These are phyloP conservation scores for Paramarasmius palmivorus DNA, from an alignment of 1,284 basidiomycete species.

Conservation along the genomic window DNA sequence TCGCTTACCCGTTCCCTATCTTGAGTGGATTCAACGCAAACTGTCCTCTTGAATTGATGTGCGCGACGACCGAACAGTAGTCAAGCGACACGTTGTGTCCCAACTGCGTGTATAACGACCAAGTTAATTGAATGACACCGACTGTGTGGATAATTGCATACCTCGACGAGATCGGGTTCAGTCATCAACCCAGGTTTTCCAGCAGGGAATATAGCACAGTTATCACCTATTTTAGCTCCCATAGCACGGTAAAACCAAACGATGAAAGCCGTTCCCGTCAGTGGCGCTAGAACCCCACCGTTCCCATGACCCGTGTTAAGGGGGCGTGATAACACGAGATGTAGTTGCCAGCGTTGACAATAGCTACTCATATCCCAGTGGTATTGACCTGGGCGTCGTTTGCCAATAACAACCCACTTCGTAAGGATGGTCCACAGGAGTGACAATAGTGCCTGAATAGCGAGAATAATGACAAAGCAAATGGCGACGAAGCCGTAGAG, in stretches of 20 bases:
- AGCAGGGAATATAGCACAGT: slow-evolving; percentile 38
- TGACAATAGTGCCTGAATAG: slow-evolving; percentile 35
- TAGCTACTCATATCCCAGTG: slow-evolving; percentile 46
- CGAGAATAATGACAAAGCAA: slow-evolving; percentile 36
- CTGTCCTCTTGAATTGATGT: slow-evolving; percentile 45
- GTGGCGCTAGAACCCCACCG: slow-evolving; percentile 37
- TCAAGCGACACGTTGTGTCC: slow-evolving; percentile 42
- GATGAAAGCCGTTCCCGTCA: slow-evolving; percentile 39
- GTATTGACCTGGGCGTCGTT: slow-evolving; percentile 36
- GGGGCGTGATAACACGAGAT: slow-evolving; percentile 35
- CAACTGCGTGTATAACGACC: slow-evolving; percentile 24
- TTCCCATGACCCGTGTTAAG: slow-evolving; percentile 39
- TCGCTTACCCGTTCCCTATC: slow-evolving; percentile 36
- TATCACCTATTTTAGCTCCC: slow-evolving; percentile 43
- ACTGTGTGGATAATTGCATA: slow-evolving; percentile 16
- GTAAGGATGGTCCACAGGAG: slow-evolving; percentile 37
- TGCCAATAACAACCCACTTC: slow-evolving; percentile 42
- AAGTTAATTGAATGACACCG: neutral
- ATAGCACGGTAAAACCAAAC: slow-evolving; percentile 44
- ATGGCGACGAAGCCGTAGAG: slow-evolving; percentile 38
- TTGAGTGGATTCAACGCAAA: slow-evolving; percentile 44
- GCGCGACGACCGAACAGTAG: slow-evolving; percentile 46
- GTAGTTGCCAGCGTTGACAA: slow-evolving; percentile 48
- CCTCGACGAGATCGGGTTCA: slow-evolving; percentile 43
- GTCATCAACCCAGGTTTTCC: slow-evolving; percentile 44